Evolutionary conservation across 257 asterid species (phyloP).

Genomic region (Przewalskia tangutica): DNA sequence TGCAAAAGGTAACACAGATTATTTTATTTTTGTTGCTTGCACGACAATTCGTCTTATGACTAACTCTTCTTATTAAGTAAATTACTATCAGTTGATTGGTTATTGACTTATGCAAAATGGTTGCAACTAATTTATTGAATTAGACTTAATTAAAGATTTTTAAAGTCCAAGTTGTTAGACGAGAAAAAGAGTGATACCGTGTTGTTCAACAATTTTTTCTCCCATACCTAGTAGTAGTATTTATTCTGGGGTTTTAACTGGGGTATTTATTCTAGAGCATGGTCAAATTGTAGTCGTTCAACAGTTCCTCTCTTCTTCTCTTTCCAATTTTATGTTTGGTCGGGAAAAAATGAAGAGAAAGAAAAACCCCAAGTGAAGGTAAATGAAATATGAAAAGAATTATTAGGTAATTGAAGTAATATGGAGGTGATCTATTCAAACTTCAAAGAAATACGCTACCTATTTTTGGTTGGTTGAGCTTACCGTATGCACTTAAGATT

Average conservation of each 20-base stretch:
- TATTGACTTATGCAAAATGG: conserved; percentile 16
- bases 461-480: conserved; percentile 2
- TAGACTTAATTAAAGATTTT: conserved; percentile 16
- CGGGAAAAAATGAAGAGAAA: neutral
- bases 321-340: neutral
- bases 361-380: neutral
- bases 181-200: conserved; percentile 28
- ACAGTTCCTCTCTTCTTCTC: neutral
- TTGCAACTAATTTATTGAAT: conserved; percentile 38
- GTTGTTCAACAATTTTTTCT: conserved; percentile 32
- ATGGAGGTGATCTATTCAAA: neutral
- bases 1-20: neutral
- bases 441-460: conserved; percentile 1
- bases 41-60: neutral
- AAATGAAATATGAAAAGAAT: neutral
- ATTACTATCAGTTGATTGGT: neutral
- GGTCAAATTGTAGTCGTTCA: conserved; percentile 3
- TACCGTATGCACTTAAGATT: neutral
- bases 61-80: neutral
- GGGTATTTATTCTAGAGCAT: neutral
- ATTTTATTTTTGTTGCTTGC: conserved; percentile 10
- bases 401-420: neutral
- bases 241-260: neutral
- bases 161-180: conserved; percentile 28
- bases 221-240: neutral